A percentile compares a stretch with the other conserved stretches of the same genome.
phyloP scores from a whole-genome alignment of 306 rosid genomes.

The Castanopsis chinensis region DNA sequence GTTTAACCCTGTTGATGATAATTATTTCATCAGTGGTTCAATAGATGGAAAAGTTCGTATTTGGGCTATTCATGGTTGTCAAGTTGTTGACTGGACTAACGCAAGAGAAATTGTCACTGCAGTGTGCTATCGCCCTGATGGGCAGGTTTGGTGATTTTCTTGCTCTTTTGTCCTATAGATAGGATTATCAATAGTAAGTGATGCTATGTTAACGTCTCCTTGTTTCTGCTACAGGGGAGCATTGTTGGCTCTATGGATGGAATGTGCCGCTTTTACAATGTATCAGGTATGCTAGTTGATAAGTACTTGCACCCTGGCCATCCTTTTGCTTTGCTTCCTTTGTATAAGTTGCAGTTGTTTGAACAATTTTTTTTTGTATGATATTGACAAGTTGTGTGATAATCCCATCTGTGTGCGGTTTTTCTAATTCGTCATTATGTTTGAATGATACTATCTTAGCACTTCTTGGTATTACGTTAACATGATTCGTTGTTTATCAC shows the following conservation, averaged over 20 bases:
- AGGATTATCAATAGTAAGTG: conserved; percentile 10
- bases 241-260: conserved; percentile 82
- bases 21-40: conserved; percentile 92
- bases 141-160: conserved; percentile 55
- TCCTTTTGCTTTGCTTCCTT: conserved; percentile 20
- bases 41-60: conserved; percentile 98
- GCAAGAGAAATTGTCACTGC: conserved; percentile 79
- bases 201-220: conserved; percentile 23
- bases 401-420: conserved; percentile 4
- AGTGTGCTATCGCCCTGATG: conserved; percentile 92
- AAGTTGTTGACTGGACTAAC: conserved; percentile 87
- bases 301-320: not conserved
- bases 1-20: conserved; percentile 87
- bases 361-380: not conserved
- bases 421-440: conserved; percentile 6
- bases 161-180: conserved; percentile 19
- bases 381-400: conserved; percentile 16
- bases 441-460: not conserved
- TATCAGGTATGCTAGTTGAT: conserved; percentile 57
- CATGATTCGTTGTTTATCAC: conserved; percentile 1
- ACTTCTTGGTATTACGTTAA: conserved; percentile 10
- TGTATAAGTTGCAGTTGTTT: not conserved
- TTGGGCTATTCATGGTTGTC: conserved; percentile 71
- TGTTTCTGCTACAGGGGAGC: conserved; percentile 62
- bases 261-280: conserved; percentile 65